Evolutionary conservation across 2,329 filamentous ascomycete species (phyloP).

Genomic region (Amesomyces nigricolor): DNA sequence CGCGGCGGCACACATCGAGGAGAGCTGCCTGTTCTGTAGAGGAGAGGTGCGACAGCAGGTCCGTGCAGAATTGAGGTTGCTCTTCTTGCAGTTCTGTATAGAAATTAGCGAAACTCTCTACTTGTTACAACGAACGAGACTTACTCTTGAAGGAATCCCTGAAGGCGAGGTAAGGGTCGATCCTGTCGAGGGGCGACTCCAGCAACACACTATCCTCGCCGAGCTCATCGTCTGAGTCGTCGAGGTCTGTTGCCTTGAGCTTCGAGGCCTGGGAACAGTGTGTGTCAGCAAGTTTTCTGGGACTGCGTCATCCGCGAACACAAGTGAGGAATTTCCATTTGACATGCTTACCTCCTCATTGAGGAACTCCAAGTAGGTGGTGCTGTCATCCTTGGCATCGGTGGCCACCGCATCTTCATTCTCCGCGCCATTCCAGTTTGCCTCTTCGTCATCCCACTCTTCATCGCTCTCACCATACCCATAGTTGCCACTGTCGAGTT

Average conservation of each 20-base stretch:
- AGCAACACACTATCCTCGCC: conserved; percentile 88
- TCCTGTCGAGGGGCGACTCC: conserved; percentile 89
- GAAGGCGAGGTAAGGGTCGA: conserved; percentile 92
- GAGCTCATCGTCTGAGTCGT: conserved; percentile 78
- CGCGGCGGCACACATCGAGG: conserved; percentile 69
- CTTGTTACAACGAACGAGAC: conserved; percentile 33
- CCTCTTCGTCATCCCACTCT: conserved; percentile 76
- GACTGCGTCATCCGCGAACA: conserved; percentile 10
- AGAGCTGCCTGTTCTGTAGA: conserved; percentile 77
- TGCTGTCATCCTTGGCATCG: conserved; percentile 82
- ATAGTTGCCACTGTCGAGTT: conserved; percentile 55
- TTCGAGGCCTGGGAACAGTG: conserved; percentile 63
- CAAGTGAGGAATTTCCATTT: neutral
- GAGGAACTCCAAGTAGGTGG: conserved; percentile 91
- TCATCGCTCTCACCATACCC: conserved; percentile 65
- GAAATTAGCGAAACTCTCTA: neutral
- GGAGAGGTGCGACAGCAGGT: conserved; percentile 70
- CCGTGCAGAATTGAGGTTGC: conserved; percentile 82
- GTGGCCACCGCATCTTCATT: conserved; percentile 55
- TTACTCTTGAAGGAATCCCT: conserved; percentile 74
- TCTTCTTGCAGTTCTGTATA: conserved; percentile 74
- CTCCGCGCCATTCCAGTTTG: conserved; percentile 71
- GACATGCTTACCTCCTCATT: conserved; percentile 69
- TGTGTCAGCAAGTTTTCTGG: conserved; percentile 23
- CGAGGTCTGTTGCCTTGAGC: conserved; percentile 62